Percentiles rank a stretch among this genome's conserved stretches.
These are phyloP conservation scores for Talaromyces piceae DNA, from an alignment of 2,329 filamentous ascomycete species.

Conservation along the genomic window DNA sequence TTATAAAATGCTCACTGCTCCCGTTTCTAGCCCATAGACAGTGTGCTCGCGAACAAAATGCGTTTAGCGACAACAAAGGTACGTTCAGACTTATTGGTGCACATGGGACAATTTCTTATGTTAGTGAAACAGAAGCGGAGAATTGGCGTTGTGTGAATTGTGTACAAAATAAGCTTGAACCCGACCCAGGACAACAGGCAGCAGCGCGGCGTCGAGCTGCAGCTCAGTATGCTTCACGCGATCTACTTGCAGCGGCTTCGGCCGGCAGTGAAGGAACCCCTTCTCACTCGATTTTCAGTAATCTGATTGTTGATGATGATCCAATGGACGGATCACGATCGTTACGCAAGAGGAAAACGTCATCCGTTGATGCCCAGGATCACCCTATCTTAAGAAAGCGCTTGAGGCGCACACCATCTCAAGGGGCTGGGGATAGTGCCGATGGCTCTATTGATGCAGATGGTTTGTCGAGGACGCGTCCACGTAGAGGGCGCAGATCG, in stretches of 20 bases:
- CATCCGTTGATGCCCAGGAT: slow-evolving; percentile 55
- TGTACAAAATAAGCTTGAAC: slow-evolving; percentile 36
- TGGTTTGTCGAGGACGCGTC: slow-evolving; percentile 41
- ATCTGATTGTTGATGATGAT: slow-evolving; percentile 63
- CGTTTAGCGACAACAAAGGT: slow-evolving; percentile 58
- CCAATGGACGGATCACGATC: slow-evolving; percentile 68
- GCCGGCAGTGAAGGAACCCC: slow-evolving; percentile 57
- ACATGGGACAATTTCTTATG: not conserved
- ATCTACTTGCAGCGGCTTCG: slow-evolving; percentile 64
- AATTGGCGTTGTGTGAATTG: slow-evolving; percentile 58
- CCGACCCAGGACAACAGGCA: slow-evolving; percentile 19
- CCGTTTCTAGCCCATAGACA: slow-evolving; percentile 71
- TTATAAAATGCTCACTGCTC: slow-evolving; percentile 24
- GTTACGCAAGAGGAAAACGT: slow-evolving; percentile 77
- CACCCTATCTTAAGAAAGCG: slow-evolving; percentile 43
- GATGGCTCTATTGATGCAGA: slow-evolving; percentile 16
- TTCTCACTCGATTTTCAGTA: slow-evolving; percentile 71
- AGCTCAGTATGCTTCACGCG: slow-evolving; percentile 60
- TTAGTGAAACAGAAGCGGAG: slow-evolving; percentile 40
- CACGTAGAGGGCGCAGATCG: slow-evolving; percentile 46
- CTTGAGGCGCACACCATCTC: slow-evolving; percentile 26
- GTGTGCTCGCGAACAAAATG: slow-evolving; percentile 69
- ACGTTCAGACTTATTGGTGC: slow-evolving; percentile 26
- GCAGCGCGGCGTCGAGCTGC: slow-evolving; percentile 42
- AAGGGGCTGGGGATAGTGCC: slow-evolving; percentile 13